Base-by-base conservation (phyloP, 139 green algal genomes). In the Chlamydomonas sp. region DNA sequence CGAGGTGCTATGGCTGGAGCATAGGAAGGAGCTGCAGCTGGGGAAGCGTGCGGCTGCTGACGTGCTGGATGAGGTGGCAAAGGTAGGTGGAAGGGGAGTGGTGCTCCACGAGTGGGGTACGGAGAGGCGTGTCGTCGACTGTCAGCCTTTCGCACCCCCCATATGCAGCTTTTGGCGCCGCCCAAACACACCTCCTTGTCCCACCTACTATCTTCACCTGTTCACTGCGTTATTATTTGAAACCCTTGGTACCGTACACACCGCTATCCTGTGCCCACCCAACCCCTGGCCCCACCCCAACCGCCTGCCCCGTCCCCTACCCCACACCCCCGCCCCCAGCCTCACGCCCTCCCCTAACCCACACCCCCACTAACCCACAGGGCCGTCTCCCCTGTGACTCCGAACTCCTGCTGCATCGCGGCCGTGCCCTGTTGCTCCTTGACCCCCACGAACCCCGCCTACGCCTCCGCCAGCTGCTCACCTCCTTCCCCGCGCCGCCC, bases 331-430 rank as follows among this genome's bases (percentile, higher is more conserved):
- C 5, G 18, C 16, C 2, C 69, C 4, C 18, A 4, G 6, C 3
- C 18, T 58, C 69, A 8, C 69, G 7, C 3, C 17, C 17, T 76
- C 2, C 17, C 17, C 69, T 58, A 4, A 4, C 69, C 3, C 8
- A 72, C 67, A 72, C 10, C 67, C 5, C 1, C 67, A 72, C n/a
- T n/a, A n/a, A n/a, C 5, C 74, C 8, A 3, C 20, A 86, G 82
- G 82, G 82, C 60, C 71, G 82, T 2, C 71, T 86, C 20, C 82
- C 82, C 1, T 86, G 82, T 31, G 82, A 86, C 71, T 59, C 82
- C 3, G n/a, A 72, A 3, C 18, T 86, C 60, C 82, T 86, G 58
- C 82, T 71, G 2, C 9, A 63, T n/a, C 82, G 82, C n/a, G 82
- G 71, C 61, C 82, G 20, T 16, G 20, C 60, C 5, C 69, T 86